A percentile compares a stretch with the other conserved stretches of the same genome.
Conservation (phyloP, 2,329 filamentous ascomycete species). For the Davidsoniella neocaledoniae region DNA sequence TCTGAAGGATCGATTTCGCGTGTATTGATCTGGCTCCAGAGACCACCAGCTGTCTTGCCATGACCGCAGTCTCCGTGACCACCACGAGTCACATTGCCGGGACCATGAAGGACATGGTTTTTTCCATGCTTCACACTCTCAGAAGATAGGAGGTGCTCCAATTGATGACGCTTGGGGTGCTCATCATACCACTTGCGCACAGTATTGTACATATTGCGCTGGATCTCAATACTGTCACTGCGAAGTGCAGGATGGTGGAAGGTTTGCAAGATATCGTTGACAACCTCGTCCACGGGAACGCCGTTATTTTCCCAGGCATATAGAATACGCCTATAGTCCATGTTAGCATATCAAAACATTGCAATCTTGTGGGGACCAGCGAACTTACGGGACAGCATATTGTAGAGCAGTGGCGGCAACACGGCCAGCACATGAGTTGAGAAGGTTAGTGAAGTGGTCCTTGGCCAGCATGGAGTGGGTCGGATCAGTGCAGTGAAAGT, state of each 20-base stretch:
- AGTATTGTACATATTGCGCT: slow-evolving; percentile 74
- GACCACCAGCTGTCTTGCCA: slow-evolving; percentile 39
- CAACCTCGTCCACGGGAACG: slow-evolving; percentile 66
- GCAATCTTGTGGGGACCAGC: slow-evolving; percentile 17
- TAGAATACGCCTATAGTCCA: slow-evolving; percentile 42
- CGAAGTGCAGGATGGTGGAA: slow-evolving; percentile 86
- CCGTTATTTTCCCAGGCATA: slow-evolving; percentile 86
- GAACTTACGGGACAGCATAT: slow-evolving; percentile 61
- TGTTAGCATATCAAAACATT: slow-evolving; percentile 9
- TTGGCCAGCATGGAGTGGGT: slow-evolving; percentile 74
- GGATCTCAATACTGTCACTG: slow-evolving; percentile 59
- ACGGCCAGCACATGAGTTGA: slow-evolving; percentile 61
- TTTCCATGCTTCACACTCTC: slow-evolving; percentile 68
- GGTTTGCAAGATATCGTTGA: slow-evolving; percentile 61
- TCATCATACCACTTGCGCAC: slow-evolving; percentile 68
- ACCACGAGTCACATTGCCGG: slow-evolving; percentile 18
- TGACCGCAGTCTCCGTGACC: slow-evolving; percentile 34
- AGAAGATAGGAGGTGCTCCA: slow-evolving; percentile 64
- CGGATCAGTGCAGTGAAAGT: slow-evolving; percentile 57
- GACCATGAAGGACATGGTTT: slow-evolving; percentile 48
- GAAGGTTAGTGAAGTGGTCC: slow-evolving; percentile 66
- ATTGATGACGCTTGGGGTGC: slow-evolving; percentile 45
- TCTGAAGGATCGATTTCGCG: slow-evolving; percentile 28
- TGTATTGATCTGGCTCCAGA: slow-evolving; percentile 45
- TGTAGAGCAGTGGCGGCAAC: slow-evolving; percentile 62